These are phyloP conservation scores for Lumnitzera racemosa DNA, from an alignment of 345 rosid genomes.

Conservation along the genomic window DNA sequence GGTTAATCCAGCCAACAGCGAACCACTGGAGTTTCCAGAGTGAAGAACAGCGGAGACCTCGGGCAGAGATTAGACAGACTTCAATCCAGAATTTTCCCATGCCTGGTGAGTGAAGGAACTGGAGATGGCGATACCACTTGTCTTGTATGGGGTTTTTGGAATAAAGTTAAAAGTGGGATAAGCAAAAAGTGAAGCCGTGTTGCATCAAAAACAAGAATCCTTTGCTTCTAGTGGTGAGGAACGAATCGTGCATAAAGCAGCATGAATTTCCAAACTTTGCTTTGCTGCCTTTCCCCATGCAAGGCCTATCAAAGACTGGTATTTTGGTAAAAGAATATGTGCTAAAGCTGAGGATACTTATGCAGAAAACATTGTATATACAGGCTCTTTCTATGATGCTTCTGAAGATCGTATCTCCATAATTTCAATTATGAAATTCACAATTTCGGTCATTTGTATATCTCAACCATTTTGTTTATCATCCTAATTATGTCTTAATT, in stretches of 20 bases:
- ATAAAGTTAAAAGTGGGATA: not conserved
- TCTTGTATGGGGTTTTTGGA: conserved; percentile 2
- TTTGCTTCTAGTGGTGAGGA: conserved; percentile 2
- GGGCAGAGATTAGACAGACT: conserved; percentile 63
- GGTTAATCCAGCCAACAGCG: conserved; percentile 88
- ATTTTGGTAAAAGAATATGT: too few species aligned
- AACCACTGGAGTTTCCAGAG: conserved; percentile 88
- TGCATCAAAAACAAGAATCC: conserved; percentile 9
- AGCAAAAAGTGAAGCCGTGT: not conserved
- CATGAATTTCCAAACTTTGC: not conserved
- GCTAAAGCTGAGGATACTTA: too few species aligned
- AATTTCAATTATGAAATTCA: too few species aligned
- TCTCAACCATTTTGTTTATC: too few species aligned
- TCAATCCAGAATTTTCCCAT: conserved; percentile 78
- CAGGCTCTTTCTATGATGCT: too few species aligned
- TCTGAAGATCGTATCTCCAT: too few species aligned
- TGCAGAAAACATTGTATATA: too few species aligned
- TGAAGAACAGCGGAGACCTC: conserved; percentile 61
- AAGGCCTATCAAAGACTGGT: too few species aligned
- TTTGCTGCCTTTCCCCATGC: not conserved
- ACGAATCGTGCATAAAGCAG: not conserved
- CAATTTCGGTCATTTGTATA: too few species aligned
- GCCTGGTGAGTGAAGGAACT: not conserved
- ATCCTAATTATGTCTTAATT: too few species aligned
- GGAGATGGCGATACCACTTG: not conserved